These are phyloP conservation scores for Dendrothele bispora DNA, from an alignment of 768 basidiomycete genomes.

Conservation along the genomic window DNA sequence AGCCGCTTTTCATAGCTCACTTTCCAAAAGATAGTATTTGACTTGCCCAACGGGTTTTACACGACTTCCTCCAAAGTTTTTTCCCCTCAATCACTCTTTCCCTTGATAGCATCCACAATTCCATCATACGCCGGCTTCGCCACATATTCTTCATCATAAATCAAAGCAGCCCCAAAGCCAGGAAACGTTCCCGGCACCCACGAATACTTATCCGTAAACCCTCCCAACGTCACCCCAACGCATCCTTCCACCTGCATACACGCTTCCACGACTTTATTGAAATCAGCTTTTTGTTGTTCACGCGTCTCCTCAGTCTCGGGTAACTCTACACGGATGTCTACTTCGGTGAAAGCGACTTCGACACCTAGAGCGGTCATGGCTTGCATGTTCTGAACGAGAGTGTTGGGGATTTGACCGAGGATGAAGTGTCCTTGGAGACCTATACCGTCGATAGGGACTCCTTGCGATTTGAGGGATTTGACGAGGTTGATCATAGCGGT, in stretches of 20 bases:
- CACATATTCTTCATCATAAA: slow-evolving; percentile 40
- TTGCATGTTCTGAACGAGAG: slow-evolving; percentile 39
- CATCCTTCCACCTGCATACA: slow-evolving; percentile 45
- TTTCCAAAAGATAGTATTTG: no score
- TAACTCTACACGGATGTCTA: slow-evolving; percentile 60
- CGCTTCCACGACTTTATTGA: slow-evolving; percentile 49
- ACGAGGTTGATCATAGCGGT: slow-evolving; percentile 56
- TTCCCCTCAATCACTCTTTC: no score
- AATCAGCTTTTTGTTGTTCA: slow-evolving; percentile 57
- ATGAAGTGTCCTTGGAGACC: slow-evolving; percentile 62
- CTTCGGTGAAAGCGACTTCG: slow-evolving; percentile 67
- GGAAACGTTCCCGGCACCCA: slow-evolving; percentile 39
- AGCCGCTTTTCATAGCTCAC: no score
- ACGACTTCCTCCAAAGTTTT: no score
- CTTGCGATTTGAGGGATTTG: slow-evolving; percentile 41
- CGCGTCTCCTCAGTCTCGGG: slow-evolving; percentile 48
- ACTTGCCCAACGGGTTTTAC: no score
- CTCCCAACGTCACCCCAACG: slow-evolving; percentile 30
- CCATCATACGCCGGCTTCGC: no score
- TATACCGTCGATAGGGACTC: slow-evolving; percentile 58
- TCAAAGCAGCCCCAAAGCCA: slow-evolving; percentile 37
- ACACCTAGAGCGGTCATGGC: slow-evolving; percentile 59
- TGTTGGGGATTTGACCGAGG: slow-evolving; percentile 52
- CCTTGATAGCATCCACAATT: no score
- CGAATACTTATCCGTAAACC: slow-evolving; percentile 30